phyloP scores from a whole-genome alignment of 352 stramenopile species.

The Phytophthora citrophthora region DNA sequence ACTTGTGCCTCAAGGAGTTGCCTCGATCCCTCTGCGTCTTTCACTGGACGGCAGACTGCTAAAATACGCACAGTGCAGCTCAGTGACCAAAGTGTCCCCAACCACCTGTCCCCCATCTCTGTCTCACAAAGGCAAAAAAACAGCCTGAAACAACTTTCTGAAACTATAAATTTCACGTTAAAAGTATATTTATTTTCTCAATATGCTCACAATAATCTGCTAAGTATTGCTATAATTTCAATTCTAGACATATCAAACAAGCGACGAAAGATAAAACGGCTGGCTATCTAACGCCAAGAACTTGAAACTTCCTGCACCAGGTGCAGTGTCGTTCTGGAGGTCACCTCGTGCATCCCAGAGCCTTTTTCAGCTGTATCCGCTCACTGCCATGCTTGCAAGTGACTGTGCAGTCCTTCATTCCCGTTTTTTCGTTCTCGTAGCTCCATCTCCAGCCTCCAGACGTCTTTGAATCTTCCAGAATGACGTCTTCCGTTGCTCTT shows the following conservation, averaged over 20 bases:
- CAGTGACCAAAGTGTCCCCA: slow-evolving; percentile 30
- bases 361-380: neutral
- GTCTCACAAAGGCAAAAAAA: slow-evolving; percentile 14
- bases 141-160: neutral
- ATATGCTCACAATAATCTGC: neutral
- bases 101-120: slow-evolving; percentile 18
- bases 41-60: neutral
- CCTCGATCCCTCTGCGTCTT: slow-evolving; percentile 22
- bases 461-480: slow-evolving; percentile 4
- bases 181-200: neutral
- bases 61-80: slow-evolving; percentile 27
- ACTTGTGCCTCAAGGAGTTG: slow-evolving; percentile 19
- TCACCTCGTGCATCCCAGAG: slow-evolving; percentile 12
- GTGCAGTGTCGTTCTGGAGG: slow-evolving; percentile 8
- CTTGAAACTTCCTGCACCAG: slow-evolving; percentile 10
- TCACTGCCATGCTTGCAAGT: neutral
- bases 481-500: slow-evolving; percentile 22
- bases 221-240: neutral
- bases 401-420: slow-evolving; percentile 20
- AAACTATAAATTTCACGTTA: neutral
- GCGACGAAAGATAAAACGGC: slow-evolving; percentile 21
- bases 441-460: slow-evolving; percentile 8
- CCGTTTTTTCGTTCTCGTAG: slow-evolving; percentile 30
- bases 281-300: slow-evolving; percentile 18
- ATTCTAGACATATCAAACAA: slow-evolving; percentile 6